Base-by-base conservation (phyloP, 768 basidiomycete genomes). In the Boletus fagicola region DNA sequence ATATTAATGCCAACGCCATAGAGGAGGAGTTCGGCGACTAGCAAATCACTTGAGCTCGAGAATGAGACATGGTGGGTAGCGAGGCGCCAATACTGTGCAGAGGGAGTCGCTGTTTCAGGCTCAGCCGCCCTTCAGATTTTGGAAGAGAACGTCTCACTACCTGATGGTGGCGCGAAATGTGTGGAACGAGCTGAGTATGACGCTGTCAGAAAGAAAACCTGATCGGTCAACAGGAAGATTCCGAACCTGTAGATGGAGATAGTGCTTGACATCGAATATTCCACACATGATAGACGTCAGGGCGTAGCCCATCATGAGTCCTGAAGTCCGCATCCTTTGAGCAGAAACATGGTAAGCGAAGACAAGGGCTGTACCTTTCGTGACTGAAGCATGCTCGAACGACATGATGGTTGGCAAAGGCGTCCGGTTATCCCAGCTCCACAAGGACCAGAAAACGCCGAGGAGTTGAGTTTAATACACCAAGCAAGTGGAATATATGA, bases 111-210 rank as follows among this genome's bases (percentile, higher is more conserved):
- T 68, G 65, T 64, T 69, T 73, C 70, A 75, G 72, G 70, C 64
- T 74, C 54, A 68, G 62, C 56, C 57, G 52, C 45, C 58, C 62
- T 62, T 61, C 50, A 57, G 36, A 47, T 16, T 39, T 55, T 49
- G 48, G 12, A 38, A 31, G 18, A 51, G 49, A 50, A 51, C 30
- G 49, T 49, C 20, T 51, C 56, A 51, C 58, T 75, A 92, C 94
- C 79, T 96, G 94, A 66, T 92, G 89, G 70, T 95, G 83, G 52
- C 83, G 84, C n/a, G 91, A 92, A 48, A 97, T 80, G 69, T 97
- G 94, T 2, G 94, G 94, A 20, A 90, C 82, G 40, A 95, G 81
- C 86, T 94, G 60, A 22, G 26, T 31, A 66, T 49, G 58, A 22
- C 16, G 24, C 2, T 48, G 44, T 63, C 36, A 59, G 58, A 53